These are phyloP conservation scores for Mycena venus DNA, from an alignment of 768 basidiomycete genomes.

Conservation along the genomic window DNA sequence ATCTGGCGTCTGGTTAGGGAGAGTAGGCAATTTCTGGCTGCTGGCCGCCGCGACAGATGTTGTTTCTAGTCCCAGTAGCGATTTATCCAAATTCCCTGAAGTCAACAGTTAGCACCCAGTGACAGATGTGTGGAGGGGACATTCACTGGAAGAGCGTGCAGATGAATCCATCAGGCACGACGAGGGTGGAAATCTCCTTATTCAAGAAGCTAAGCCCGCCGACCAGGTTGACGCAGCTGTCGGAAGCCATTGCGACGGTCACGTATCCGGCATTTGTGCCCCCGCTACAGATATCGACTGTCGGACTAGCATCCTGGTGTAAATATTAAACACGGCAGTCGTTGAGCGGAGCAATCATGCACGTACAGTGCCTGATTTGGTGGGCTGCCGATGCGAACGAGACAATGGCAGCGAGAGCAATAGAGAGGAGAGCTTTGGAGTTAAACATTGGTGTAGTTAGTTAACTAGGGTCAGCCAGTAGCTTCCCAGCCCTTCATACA, in stretches of 20 bases:
- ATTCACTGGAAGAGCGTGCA: conserved; percentile 1
- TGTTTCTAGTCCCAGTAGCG: not conserved
- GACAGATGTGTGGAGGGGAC: no score
- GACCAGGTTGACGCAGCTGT: not conserved
- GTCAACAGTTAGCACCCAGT: not conserved
- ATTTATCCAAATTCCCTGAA: not conserved
- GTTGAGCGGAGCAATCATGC: not conserved
- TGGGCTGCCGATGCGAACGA: not conserved
- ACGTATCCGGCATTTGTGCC: not conserved
- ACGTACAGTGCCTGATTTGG: not conserved
- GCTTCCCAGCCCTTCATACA: not conserved
- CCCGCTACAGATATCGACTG: not conserved
- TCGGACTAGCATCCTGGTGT: not conserved
- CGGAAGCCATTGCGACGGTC: not conserved
- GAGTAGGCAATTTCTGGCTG: no score
- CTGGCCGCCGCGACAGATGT: no score
- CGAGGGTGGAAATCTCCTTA: not conserved
- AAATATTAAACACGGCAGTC: no score
- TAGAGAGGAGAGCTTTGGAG: conserved; percentile 3
- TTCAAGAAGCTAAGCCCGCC: conserved; percentile 3
- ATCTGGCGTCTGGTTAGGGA: no score
- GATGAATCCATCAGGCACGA: not conserved
- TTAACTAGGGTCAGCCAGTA: not conserved
- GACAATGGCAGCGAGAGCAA: not conserved
- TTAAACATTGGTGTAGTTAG: conserved; percentile 6